Evolutionary conservation across 176 grass and related monocot species (phyloP).

Genomic region (Triticum turgidum): DNA sequence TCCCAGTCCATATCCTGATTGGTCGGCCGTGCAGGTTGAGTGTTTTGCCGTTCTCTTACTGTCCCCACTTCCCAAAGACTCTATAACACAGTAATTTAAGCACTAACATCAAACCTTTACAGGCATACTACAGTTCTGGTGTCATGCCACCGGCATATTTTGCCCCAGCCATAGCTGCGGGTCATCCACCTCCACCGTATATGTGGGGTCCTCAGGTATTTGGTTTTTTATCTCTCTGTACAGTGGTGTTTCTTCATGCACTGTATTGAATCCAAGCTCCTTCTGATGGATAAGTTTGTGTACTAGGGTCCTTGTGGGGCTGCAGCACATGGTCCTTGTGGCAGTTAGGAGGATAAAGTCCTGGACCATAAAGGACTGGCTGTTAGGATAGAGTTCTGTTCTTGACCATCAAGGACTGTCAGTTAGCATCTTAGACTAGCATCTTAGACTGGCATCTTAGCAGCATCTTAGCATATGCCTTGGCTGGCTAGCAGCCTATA

Average conservation of each 20-base stretch:
- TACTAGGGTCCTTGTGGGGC: too few relatives aligned
- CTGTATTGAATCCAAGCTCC: slow-evolving; percentile 11
- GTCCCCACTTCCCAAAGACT: neutral
- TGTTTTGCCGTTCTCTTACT: neutral
- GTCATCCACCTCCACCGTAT: slow-evolving; percentile 71
- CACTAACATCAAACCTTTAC: neutral
- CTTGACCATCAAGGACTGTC: too few relatives aligned
- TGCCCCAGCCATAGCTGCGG: slow-evolving; percentile 57
- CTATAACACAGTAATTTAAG: slow-evolving; percentile 9
- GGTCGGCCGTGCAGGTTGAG: slow-evolving; percentile 75
- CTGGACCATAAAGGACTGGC: too few relatives aligned
- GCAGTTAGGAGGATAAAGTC: too few relatives aligned
- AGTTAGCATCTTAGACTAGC: too few relatives aligned
- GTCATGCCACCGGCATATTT: slow-evolving; percentile 78
- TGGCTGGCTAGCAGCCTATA: too few relatives aligned
- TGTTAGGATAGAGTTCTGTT: too few relatives aligned
- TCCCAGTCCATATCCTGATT: slow-evolving; percentile 85
- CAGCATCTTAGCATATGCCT: too few relatives aligned
- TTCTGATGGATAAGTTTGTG: too few relatives aligned
- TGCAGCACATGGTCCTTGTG: too few relatives aligned
- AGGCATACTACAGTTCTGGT: slow-evolving; percentile 92
- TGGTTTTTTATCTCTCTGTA: neutral
- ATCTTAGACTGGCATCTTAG: too few relatives aligned
- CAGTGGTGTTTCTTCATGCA: slow-evolving; percentile 5
- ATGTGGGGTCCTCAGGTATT: slow-evolving; percentile 95